A percentile compares a stretch with the other conserved stretches of the same genome.
Conservation (phyloP, 2,329 filamentous ascomycete genomes). For the Madurella fahalii region DNA sequence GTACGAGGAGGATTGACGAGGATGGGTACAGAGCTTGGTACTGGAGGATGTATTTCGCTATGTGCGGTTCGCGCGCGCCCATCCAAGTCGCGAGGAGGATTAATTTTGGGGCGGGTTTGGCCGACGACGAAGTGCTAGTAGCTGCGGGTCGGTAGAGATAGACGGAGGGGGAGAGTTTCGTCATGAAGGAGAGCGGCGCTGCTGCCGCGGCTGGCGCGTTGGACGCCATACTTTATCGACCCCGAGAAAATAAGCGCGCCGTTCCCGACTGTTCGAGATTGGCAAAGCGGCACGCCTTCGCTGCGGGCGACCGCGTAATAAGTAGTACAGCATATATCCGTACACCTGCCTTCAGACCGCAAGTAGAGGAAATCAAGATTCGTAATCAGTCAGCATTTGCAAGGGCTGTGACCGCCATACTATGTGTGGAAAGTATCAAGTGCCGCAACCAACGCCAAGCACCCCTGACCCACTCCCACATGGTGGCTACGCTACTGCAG, state of each 20-base stretch:
- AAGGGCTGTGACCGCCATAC: no score
- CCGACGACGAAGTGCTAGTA: neutral
- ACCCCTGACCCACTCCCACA: no score
- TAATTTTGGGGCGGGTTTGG: slow-evolving; percentile 23
- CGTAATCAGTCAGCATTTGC: no score
- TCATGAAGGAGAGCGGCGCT: slow-evolving; percentile 35
- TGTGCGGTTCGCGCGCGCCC: slow-evolving; percentile 31
- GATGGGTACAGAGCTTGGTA: slow-evolving; percentile 31
- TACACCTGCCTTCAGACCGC: no score
- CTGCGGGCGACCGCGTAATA: no score
- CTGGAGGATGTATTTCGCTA: slow-evolving; percentile 32
- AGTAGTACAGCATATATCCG: no score
- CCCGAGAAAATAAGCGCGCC: neutral
- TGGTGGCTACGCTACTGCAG: no score
- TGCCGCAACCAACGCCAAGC: no score
- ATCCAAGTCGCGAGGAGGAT: slow-evolving; percentile 35
- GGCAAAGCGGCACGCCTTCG: no score
- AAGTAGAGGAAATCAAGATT: no score
- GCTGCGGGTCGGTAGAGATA: slow-evolving; percentile 32
- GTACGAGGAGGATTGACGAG: slow-evolving; percentile 30
- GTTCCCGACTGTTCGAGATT: no score
- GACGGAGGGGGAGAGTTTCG: slow-evolving; percentile 35
- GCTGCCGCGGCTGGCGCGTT: slow-evolving; percentile 17
- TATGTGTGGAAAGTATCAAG: no score
- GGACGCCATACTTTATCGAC: slow-evolving; percentile 28